These are phyloP conservation scores for Colletotrichum tropicale DNA, from an alignment of 2,329 filamentous ascomycete genomes.

Conservation along the genomic window DNA sequence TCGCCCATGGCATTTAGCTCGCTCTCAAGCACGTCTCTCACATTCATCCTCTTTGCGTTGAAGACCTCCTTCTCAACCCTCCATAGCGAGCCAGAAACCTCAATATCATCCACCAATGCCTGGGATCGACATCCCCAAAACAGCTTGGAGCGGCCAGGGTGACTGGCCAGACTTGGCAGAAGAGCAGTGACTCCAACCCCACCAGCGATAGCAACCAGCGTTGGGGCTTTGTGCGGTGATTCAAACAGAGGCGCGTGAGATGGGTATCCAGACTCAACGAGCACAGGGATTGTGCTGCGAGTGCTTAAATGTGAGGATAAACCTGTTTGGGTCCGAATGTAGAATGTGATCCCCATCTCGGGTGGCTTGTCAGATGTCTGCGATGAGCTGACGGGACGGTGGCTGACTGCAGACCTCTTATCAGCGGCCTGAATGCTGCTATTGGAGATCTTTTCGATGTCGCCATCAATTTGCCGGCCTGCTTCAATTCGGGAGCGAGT, in stretches of 20 bases:
- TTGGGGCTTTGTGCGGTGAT: not conserved
- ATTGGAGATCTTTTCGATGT: not conserved
- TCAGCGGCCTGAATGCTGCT: not conserved
- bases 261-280: not conserved
- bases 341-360: not conserved
- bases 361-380: not conserved
- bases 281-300: not conserved
- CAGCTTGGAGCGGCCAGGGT: not conserved
- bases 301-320: not conserved
- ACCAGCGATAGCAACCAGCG: not conserved
- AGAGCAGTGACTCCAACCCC: not conserved
- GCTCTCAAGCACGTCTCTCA: not conserved
- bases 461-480: not conserved
- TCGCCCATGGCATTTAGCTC: not conserved
- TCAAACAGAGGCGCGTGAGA: not conserved
- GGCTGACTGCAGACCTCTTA: not conserved
- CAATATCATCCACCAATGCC: not conserved
- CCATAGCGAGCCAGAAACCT: not conserved
- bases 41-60: not conserved
- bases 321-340: not conserved
- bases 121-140: not conserved
- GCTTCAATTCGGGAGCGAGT: not conserved
- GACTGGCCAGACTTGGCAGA: not conserved
- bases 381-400: not conserved
- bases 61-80: not conserved